Conservation (phyloP, 306 rosid genomes). For the Pachyrhizus erosus region DNA sequence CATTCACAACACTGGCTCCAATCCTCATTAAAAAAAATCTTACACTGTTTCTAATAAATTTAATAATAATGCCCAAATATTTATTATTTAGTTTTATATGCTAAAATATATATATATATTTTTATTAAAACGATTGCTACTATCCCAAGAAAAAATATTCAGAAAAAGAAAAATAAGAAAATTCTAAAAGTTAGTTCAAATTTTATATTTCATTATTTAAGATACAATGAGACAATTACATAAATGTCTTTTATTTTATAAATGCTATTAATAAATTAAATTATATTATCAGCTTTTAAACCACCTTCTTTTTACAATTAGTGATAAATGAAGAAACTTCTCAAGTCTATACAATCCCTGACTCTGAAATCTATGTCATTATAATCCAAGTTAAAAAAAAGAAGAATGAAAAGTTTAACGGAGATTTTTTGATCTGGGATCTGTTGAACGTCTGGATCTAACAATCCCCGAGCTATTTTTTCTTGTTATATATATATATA, state of each 20-base stretch:
- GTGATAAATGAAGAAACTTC: not conserved
- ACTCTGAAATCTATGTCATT: not conserved
- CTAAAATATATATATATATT: not conserved
- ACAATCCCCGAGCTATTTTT: not conserved
- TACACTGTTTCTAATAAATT: not conserved
- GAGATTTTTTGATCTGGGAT: not conserved
- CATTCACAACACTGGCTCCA: constrained; percentile 2
- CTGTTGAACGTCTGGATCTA: not conserved
- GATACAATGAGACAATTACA: not conserved
- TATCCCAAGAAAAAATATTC: not conserved
- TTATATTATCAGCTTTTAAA: not conserved
- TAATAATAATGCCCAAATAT: not conserved
- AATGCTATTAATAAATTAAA: not conserved
- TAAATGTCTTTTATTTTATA: not conserved
- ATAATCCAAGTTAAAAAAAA: not conserved
- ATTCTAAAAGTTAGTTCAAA: not conserved
- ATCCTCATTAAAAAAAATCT: not conserved
- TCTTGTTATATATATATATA: too few relatives aligned
- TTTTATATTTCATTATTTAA: not conserved
- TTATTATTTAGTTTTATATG: not conserved
- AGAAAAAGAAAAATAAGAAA: not conserved
- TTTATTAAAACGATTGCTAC: not conserved
- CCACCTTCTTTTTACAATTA: not conserved
- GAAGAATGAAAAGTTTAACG: not conserved
- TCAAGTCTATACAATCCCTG: not conserved